A percentile compares a stretch with the other conserved stretches of the same genome.
phyloP scores from a whole-genome alignment of 2,329 filamentous ascomycete species.

The Corniculantispora saksenae region DNA sequence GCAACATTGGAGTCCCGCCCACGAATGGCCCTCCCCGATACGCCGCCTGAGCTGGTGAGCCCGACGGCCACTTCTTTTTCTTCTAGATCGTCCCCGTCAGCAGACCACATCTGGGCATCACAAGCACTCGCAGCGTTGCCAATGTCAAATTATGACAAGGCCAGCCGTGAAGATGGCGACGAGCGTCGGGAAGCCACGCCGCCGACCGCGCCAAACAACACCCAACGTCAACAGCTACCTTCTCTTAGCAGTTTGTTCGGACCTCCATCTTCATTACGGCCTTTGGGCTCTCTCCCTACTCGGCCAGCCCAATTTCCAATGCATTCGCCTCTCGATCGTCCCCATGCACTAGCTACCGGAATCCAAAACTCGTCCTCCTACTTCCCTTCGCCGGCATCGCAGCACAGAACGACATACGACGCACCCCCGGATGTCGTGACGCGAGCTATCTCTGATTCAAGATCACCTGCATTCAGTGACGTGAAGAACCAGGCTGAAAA shows the following conservation, averaged over 20 bases:
- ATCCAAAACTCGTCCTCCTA: conserved; percentile 37
- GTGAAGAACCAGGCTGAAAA: conserved; percentile 39
- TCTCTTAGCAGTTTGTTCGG: conserved; percentile 60
- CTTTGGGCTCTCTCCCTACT: conserved; percentile 48
- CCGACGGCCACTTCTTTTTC: conserved; percentile 51
- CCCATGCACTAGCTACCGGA: conserved; percentile 27
- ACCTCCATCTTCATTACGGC: conserved; percentile 44
- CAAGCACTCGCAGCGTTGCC: conserved; percentile 50
- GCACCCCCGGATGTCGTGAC: conserved; percentile 34
- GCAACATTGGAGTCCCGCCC: conserved; percentile 51
- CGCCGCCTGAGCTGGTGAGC: conserved; percentile 56
- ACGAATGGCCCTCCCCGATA: conserved; percentile 53
- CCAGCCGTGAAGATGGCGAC: conserved; percentile 40
- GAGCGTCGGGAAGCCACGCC: conserved; percentile 27
- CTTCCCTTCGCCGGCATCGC: conserved; percentile 47
- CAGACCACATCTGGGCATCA: conserved; percentile 33
- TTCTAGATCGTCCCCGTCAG: conserved; percentile 43
- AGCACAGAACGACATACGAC: conserved; percentile 50
- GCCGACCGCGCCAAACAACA: conserved; percentile 27
- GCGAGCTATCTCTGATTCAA: conserved; percentile 43
- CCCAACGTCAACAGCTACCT: conserved; percentile 51
- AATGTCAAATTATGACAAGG: conserved; percentile 60
- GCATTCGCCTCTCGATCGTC: conserved; percentile 50
- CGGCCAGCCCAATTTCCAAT: conserved; percentile 44
- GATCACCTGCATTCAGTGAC: conserved; percentile 47